Percentiles rank a stretch among this genome's conserved stretches.
phyloP scores from a whole-genome alignment of 108 stramenopile genomes.

The Nitzschia putrida region DNA sequence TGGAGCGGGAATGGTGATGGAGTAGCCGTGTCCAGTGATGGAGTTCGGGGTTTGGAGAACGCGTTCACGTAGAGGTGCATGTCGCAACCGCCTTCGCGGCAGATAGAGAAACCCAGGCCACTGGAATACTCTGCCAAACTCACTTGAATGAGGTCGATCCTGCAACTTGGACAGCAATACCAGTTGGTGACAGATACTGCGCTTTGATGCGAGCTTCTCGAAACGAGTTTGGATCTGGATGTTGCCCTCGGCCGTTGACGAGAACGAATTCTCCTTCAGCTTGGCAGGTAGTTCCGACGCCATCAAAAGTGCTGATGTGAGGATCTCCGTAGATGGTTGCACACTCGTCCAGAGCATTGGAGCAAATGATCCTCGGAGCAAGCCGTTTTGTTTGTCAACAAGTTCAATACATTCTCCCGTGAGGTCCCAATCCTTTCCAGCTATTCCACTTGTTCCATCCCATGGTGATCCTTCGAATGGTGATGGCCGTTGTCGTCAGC shows the following conservation, averaged over 20 bases:
- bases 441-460: no score
- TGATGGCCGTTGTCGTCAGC: no score
- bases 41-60: background rate
- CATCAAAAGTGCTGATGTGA: slow-evolving; percentile 15
- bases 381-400: no score
- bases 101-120: background rate
- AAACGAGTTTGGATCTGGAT: slow-evolving; percentile 2
- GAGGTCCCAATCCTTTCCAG: no score
- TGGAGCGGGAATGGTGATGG: background rate
- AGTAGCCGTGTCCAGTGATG: background rate
- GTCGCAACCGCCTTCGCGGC: background rate
- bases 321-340: slow-evolving; percentile 6
- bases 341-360: background rate
- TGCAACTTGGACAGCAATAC: background rate
- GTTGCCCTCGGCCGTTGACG: background rate
- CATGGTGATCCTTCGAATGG: no score
- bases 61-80: background rate
- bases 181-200: background rate
- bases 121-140: background rate
- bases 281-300: background rate
- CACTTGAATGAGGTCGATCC: background rate
- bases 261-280: slow-evolving; percentile 3
- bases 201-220: background rate
- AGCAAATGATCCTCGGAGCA: no score
- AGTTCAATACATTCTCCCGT: no score